Conservation (phyloP, 306 rosid genomes). For the Cucurbita argyrosperma region DNA sequence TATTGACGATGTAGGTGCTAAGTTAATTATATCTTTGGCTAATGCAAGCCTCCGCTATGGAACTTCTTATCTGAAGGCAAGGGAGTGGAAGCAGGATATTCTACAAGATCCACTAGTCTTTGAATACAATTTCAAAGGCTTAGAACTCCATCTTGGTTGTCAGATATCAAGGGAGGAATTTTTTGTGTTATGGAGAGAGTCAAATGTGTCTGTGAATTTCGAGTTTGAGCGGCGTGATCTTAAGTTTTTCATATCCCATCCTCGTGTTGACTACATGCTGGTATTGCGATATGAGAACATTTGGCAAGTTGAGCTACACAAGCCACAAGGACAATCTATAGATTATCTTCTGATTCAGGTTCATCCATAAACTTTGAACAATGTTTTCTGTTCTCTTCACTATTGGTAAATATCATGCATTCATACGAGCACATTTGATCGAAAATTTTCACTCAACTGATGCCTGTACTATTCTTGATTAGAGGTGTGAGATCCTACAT, state of each 20-base stretch:
- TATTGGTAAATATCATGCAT: background rate
- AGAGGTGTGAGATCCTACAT: background rate
- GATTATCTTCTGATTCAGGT: constrained; percentile 73
- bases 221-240: constrained; percentile 31
- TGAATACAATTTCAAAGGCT: constrained; percentile 17
- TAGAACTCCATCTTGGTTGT: constrained; percentile 50
- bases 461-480: background rate
- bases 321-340: constrained; percentile 20
- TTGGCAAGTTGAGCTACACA: constrained; percentile 46
- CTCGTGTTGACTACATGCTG: constrained; percentile 22
- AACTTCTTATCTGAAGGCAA: constrained; percentile 20
- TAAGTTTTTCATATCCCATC: constrained; percentile 17
- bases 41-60: constrained; percentile 12
- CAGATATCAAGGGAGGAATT: constrained; percentile 33
- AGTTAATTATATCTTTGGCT: constrained; percentile 16
- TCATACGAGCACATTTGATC: background rate
- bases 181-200: constrained; percentile 18
- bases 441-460: background rate
- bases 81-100: constrained; percentile 32
- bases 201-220: constrained; percentile 29
- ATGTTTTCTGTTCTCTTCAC: background rate
- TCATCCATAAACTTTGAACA: background rate
- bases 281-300: constrained; percentile 49
- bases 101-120: constrained; percentile 28
- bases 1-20: constrained; percentile 14